These are phyloP conservation scores for Globisporangium radiosum DNA, from an alignment of 352 stramenopile genomes.

Conservation along the genomic window DNA sequence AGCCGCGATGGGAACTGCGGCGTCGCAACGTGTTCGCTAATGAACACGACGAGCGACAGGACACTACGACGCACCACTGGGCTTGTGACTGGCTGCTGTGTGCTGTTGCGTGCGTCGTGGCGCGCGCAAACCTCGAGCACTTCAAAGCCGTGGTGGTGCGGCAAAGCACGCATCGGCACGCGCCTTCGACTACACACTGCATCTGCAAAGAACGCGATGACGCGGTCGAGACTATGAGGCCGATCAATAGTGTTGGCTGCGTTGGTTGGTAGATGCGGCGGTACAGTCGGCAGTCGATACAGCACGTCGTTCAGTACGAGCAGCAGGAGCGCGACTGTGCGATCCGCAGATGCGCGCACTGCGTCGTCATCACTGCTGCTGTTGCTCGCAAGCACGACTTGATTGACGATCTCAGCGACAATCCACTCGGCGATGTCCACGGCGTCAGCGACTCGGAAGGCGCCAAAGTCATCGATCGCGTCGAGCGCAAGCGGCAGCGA, in stretches of 20 bases:
- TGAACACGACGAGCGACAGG: not conserved
- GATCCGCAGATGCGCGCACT: not conserved
- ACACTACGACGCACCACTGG: not conserved
- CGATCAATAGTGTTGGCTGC: not conserved
- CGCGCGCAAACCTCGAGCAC: slow-evolving; percentile 11
- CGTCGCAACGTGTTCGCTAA: slow-evolving; percentile 3
- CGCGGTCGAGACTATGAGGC: not conserved
- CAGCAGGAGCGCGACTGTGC: slow-evolving; percentile 3
- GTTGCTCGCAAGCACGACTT: not conserved
- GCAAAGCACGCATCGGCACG: not conserved
- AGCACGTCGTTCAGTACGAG: slow-evolving; percentile 12
- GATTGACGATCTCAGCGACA: slow-evolving; percentile 5
- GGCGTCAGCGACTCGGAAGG: not conserved
- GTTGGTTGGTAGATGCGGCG: not conserved
- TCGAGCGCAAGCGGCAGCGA: slow-evolving; percentile 9
- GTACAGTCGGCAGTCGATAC: not conserved
- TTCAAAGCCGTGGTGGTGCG: slow-evolving; percentile 14
- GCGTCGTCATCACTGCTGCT: not conserved
- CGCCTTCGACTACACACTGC: not conserved
- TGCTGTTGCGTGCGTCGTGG: not conserved
- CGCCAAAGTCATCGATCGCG: slow-evolving; percentile 2
- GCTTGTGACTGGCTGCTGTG: too few species aligned
- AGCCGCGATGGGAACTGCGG: slow-evolving; percentile 5
- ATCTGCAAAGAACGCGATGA: slow-evolving; percentile 3
- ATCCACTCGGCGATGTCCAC: slow-evolving; percentile 12